Base-by-base conservation (phyloP, 371 early-diverging fungal species). In the Rhizopus stolonifer region DNA sequence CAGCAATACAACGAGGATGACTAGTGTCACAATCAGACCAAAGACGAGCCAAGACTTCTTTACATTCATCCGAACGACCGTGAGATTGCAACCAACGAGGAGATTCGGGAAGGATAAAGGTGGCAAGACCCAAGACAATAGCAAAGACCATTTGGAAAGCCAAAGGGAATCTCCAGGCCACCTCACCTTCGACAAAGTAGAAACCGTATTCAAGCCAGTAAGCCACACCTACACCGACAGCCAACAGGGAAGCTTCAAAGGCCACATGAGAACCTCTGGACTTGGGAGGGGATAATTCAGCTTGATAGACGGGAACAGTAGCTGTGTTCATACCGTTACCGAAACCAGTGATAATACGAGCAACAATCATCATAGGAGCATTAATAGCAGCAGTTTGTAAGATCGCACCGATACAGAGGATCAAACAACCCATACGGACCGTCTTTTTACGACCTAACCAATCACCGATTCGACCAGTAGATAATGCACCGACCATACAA, bases 201-300 rank as follows among this genome's bases (percentile, higher is more conserved):
- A 73, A 62, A 36, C 77, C 75, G 50, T 77, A 76, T 39, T 73
- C 65, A 2, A 74, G 65, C 63, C 69, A 78, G 31, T 72, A 78
- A 19, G 70, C 74, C 14, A 60, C 53, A 11, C 63, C 69, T 17
- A 65, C 61, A 46, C 78, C 78, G 40, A 72, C 56, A 18, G 58
- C 45, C 23, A 61, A 46, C 53, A 74, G 64, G 22, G 71, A 33
- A 4, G 64, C 60, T 46, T 69, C 70, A 32, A 78, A 61, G 42
- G 64, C 62, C 23, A 78, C 70, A 32, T 74, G 62, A 22, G 74
- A 62, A 44, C 79, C 75, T 57, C 79, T 67, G 21, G 69, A 68
- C 31, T 82, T 74, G 14, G 89, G 77, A 23, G 95, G 89, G 14
- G 96, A 87, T 7, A 95, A 66, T 47, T 74, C 78, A 22, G 78